Evolutionary conservation across 2,329 filamentous ascomycete genomes (phyloP).

Genomic region (Thermoascus crustaceus): DNA sequence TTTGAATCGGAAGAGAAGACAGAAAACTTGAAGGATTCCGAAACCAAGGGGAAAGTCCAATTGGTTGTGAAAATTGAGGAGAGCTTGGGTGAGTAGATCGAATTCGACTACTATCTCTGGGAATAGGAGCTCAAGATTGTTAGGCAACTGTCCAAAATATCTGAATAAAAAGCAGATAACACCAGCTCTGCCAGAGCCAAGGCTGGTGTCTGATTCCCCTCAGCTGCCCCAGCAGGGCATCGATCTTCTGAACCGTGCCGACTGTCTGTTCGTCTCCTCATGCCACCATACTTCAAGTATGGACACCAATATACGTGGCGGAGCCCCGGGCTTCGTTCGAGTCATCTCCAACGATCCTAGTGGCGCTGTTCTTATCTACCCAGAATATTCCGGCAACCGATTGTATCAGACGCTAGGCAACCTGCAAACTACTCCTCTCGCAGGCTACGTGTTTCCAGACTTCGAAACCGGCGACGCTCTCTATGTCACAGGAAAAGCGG

Average conservation of each 20-base stretch:
- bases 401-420: conserved; percentile 81
- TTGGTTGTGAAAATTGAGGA: conserved; percentile 63
- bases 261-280: conserved; percentile 72
- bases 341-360: conserved; percentile 48
- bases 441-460: conserved; percentile 66
- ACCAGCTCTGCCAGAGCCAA: conserved; percentile 47
- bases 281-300: conserved; percentile 56
- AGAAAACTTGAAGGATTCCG: conserved; percentile 7
- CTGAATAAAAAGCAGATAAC: conserved; percentile 63
- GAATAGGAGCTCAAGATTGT: conserved; percentile 1
- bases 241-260: conserved; percentile 54
- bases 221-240: conserved; percentile 48
- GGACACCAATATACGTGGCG: conserved; percentile 79
- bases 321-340: conserved; percentile 64
- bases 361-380: conserved; percentile 56
- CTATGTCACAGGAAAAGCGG: conserved; percentile 62
- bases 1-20: conserved; percentile 18
- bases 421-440: conserved; percentile 55
- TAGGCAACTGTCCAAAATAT: conserved; percentile 80
- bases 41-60: conserved; percentile 40
- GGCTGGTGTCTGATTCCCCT: conserved; percentile 40
- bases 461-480: conserved; percentile 65
- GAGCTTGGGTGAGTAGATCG: conserved; percentile 46
- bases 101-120: conserved; percentile 6
- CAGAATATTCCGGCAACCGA: conserved; percentile 78